A percentile compares a stretch with the other conserved stretches of the same genome.
Evolutionary conservation across 2,329 filamentous ascomycete genomes (phyloP).

Genomic region (Microcyclospora pomicola): DNA sequence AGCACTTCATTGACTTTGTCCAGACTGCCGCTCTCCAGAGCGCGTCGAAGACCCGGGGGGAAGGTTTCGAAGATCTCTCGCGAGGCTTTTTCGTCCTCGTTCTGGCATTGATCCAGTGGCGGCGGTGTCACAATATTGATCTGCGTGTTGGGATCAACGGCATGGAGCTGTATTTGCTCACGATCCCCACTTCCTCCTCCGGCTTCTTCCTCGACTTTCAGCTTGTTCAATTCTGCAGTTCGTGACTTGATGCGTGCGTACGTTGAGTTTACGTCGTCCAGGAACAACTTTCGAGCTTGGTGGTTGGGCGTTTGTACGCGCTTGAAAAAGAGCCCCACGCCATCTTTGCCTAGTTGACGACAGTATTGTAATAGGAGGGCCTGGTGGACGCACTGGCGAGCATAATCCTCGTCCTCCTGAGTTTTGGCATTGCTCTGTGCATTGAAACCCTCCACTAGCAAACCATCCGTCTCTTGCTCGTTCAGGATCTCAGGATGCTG

Average conservation of each 20-base stretch:
- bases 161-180: slow-evolving; percentile 95
- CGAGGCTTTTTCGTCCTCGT: slow-evolving; percentile 45
- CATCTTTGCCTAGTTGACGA: slow-evolving; percentile 72
- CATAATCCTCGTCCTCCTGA: slow-evolving; percentile 41
- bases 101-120: slow-evolving; percentile 56
- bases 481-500: slow-evolving; percentile 62
- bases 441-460: slow-evolving; percentile 86
- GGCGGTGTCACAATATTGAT: slow-evolving; percentile 84
- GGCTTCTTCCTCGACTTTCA: slow-evolving; percentile 37
- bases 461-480: slow-evolving; percentile 78
- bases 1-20: slow-evolving; percentile 81
- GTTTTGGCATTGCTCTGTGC: slow-evolving; percentile 58
- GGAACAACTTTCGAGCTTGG: slow-evolving; percentile 80
- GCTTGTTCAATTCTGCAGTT: slow-evolving; percentile 55
- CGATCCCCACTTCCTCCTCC: slow-evolving; percentile 38
- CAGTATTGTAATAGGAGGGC: slow-evolving; percentile 90
- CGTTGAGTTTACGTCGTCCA: slow-evolving; percentile 81
- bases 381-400: slow-evolving; percentile 83
- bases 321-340: slow-evolving; percentile 88
- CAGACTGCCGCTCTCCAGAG: slow-evolving; percentile 74
- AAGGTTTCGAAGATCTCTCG: slow-evolving; percentile 75
- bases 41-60: slow-evolving; percentile 63
- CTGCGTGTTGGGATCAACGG: slow-evolving; percentile 72
- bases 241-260: slow-evolving; percentile 70
- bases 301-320: slow-evolving; percentile 81